phyloP scores from a whole-genome alignment of 2,329 filamentous ascomycete genomes.

The Myriosclerotinia scirpicola region DNA sequence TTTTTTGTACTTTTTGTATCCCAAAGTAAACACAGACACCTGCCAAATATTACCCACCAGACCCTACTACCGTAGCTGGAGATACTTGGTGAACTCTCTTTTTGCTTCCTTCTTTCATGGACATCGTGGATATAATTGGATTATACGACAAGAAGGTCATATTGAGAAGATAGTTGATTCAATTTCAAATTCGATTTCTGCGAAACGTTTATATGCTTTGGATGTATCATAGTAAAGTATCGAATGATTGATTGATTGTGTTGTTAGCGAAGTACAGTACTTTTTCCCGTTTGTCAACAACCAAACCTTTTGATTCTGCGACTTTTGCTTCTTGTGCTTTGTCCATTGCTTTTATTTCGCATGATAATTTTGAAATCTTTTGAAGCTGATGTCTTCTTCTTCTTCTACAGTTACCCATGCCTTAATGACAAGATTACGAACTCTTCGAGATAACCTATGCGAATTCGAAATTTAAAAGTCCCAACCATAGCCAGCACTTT shows the following conservation, averaged over 20 bases:
- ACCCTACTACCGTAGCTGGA: too few relatives aligned
- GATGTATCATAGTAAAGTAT: constrained; percentile 12
- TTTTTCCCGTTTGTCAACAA: constrained; percentile 3
- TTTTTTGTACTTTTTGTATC: too few relatives aligned
- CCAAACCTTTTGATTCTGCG: not conserved
- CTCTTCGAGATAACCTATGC: constrained; percentile 12
- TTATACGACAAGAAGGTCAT: not conserved
- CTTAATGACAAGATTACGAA: constrained; percentile 1
- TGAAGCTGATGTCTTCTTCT: constrained; percentile 16
- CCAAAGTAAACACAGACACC: too few relatives aligned
- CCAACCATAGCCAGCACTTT: not conserved
- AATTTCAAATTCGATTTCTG: too few relatives aligned
- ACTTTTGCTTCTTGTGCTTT: constrained; percentile 12
- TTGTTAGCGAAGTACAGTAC: not conserved
- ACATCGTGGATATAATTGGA: not conserved
- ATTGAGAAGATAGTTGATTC: not conserved
- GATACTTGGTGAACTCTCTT: constrained; percentile 4
- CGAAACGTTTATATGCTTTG: too few relatives aligned
- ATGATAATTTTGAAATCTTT: not conserved
- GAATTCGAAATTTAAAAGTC: constrained; percentile 1
- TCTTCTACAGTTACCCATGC: constrained; percentile 10
- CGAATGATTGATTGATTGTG: not conserved
- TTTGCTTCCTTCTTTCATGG: too few relatives aligned
- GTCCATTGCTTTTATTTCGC: not conserved
- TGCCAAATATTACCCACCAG: too few relatives aligned